Percentiles rank a stretch among this genome's conserved stretches.
Conservation (phyloP, 352 stramenopile genomes). For the Phytophthora cryptogea region DNA sequence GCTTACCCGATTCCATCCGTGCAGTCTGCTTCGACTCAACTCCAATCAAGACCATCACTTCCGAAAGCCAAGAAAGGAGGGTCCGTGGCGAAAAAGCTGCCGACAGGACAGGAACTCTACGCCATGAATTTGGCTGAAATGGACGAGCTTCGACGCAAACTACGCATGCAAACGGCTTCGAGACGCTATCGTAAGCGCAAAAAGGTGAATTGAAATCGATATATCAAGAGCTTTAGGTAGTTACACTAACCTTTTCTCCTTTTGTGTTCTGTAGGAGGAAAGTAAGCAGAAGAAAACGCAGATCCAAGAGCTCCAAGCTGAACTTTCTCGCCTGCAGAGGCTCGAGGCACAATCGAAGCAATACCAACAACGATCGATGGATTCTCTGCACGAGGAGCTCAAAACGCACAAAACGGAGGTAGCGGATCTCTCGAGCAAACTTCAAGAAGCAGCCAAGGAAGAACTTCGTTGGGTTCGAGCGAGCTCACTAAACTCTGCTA, state of each 20-base stretch:
- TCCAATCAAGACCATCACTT: background rate
- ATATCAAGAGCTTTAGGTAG: background rate
- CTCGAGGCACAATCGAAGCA: background rate
- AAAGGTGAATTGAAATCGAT: slow-evolving; percentile 18
- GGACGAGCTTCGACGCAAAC: slow-evolving; percentile 33
- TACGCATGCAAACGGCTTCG: slow-evolving; percentile 40
- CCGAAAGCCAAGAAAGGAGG: background rate
- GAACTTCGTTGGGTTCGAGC: background rate
- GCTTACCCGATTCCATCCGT: background rate
- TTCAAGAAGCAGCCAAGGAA: background rate
- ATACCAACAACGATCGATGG: background rate
- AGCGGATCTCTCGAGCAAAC: background rate
- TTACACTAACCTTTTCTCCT: background rate
- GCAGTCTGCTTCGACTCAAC: background rate
- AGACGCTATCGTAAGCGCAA: slow-evolving; percentile 43
- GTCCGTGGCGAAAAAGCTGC: slow-evolving; percentile 8
- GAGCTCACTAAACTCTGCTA: too few relatives aligned
- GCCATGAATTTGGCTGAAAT: slow-evolving; percentile 30
- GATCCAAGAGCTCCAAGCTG: background rate
- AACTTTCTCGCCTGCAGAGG: background rate
- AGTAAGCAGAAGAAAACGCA: background rate
- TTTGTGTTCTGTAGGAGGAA: background rate
- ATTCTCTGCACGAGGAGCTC: background rate
- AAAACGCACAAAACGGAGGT: background rate
- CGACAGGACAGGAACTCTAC: slow-evolving; percentile 22